These are phyloP conservation scores for Simmondsia chinensis DNA, from an alignment of 148 eudicot species.

Conservation along the genomic window DNA sequence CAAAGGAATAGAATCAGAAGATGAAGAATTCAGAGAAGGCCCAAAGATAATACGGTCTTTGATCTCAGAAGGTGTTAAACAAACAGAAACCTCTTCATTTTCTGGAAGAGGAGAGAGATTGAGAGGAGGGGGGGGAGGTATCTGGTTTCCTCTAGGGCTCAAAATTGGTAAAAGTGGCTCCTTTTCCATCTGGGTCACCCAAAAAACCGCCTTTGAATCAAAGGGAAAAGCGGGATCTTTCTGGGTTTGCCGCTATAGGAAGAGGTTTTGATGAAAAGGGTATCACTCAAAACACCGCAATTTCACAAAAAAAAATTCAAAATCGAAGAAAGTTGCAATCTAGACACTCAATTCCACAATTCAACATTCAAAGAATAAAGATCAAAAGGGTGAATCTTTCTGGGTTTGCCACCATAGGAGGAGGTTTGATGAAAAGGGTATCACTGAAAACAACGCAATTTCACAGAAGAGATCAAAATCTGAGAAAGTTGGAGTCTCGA, in stretches of 20 bases:
- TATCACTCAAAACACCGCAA: neutral
- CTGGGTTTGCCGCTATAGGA: constrained; percentile 9
- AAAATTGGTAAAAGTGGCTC: constrained; percentile 54
- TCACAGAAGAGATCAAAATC: too few species aligned
- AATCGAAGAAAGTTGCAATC: too few species aligned
- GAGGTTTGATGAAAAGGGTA: too few species aligned
- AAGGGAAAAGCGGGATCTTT: neutral
- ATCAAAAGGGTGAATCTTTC: too few species aligned
- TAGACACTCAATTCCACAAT: too few species aligned
- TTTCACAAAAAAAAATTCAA: neutral
- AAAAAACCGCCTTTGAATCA: constrained; percentile 8
- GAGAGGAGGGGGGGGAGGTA: constrained; percentile 23
- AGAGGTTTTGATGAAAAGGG: neutral
- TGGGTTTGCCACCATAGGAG: too few species aligned
- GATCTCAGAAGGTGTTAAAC: constrained; percentile 52
- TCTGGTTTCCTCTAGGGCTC: constrained; percentile 18
- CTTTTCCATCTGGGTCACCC: constrained; percentile 42
- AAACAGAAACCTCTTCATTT: constrained; percentile 38
- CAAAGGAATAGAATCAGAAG: constrained; percentile 4
- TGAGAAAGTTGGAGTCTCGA: too few species aligned
- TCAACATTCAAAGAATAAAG: too few species aligned
- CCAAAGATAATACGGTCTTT: constrained; percentile 84
- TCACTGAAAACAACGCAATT: too few species aligned
- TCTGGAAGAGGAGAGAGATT: constrained; percentile 48
- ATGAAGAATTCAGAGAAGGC: constrained; percentile 18